phyloP scores from a whole-genome alignment of 2,329 filamentous ascomycete species.

The Aureobasidium sp. region DNA sequence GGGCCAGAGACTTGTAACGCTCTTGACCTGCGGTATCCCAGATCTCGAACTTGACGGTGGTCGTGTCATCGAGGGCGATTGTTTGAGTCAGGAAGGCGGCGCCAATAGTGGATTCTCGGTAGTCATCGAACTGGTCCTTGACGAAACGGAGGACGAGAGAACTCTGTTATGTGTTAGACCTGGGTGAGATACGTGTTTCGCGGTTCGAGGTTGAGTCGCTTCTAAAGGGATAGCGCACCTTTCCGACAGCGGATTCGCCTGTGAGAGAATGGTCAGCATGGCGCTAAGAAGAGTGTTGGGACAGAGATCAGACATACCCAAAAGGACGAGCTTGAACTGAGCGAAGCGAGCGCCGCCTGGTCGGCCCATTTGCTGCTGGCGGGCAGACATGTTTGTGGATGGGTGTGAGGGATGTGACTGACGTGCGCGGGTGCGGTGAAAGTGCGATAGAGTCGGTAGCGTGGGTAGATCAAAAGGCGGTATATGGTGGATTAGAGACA shows the following conservation, averaged over 20 bases:
- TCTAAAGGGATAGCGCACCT: slow-evolving; percentile 34
- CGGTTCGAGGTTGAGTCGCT: not conserved
- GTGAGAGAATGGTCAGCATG: slow-evolving; percentile 19
- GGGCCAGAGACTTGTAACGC: slow-evolving; percentile 95
- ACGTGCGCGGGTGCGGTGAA: not conserved
- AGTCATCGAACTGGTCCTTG: slow-evolving; percentile 99
- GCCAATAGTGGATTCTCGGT: slow-evolving; percentile 95
- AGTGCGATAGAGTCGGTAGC: not conserved
- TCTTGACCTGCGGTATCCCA: slow-evolving; percentile 99
- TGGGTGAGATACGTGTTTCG: too few relatives aligned
- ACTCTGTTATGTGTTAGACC: slow-evolving; percentile 54
- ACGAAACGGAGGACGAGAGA: slow-evolving; percentile 97
- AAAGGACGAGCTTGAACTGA: slow-evolving; percentile 96
- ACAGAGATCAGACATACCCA: slow-evolving; percentile 59
- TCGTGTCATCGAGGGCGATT: slow-evolving; percentile 94
- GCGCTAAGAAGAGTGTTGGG: not conserved
- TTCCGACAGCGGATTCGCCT: slow-evolving; percentile 99
- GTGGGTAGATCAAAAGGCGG: not conserved
- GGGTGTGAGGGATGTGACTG: slow-evolving; percentile 13
- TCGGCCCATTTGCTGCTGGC: slow-evolving; percentile 65
- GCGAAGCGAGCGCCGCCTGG: slow-evolving; percentile 72
- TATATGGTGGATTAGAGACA: not conserved
- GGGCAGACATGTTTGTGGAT: slow-evolving; percentile 63
- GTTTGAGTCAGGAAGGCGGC: slow-evolving; percentile 98
- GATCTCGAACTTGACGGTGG: slow-evolving; percentile 99